Conservation (phyloP, 257 asterid species). For the Nemophila menziesii region DNA sequence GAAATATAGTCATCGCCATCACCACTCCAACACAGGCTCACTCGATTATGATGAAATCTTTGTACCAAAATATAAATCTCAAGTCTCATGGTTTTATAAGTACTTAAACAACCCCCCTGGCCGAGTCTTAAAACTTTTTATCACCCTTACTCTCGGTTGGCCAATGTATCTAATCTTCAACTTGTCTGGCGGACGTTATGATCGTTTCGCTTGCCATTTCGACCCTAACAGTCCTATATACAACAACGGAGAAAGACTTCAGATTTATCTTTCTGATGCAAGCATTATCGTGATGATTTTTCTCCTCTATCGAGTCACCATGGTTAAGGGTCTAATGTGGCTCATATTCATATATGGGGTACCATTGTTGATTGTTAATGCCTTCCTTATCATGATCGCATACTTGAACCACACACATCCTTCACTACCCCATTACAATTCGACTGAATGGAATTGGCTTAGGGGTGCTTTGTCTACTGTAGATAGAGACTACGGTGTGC, state of each 20-base stretch:
- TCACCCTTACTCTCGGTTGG: too few relatives aligned
- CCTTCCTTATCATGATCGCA: conserved; percentile 51
- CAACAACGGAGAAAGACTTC: conserved; percentile 49
- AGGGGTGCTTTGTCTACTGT: conserved; percentile 62
- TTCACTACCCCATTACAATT: conserved; percentile 51
- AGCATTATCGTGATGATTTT: conserved; percentile 30
- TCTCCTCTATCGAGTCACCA: conserved; percentile 30
- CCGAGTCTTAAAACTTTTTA: conserved; percentile 21
- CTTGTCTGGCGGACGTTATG: conserved; percentile 52
- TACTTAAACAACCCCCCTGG: conserved; percentile 62
- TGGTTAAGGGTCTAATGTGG: too few relatives aligned
- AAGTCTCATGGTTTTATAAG: conserved; percentile 34
- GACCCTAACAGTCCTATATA: conserved; percentile 53
- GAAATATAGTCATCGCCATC: conserved; percentile 66
- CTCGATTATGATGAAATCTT: conserved; percentile 65
- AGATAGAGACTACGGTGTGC: conserved; percentile 63
- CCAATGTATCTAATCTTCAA: too few relatives aligned
- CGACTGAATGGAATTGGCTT: too few relatives aligned
- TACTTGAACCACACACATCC: conserved; percentile 65
- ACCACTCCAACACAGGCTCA: too few relatives aligned
- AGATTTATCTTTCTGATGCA: conserved; percentile 45
- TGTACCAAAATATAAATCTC: conserved; percentile 44
- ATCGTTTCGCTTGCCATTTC: conserved; percentile 52
- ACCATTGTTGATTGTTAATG: conserved; percentile 42
- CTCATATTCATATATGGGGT: conserved; percentile 33